Evolutionary conservation across 495 filamentous ascomycete genomes (phyloP).

Genomic region (Neurospora sp.): DNA sequence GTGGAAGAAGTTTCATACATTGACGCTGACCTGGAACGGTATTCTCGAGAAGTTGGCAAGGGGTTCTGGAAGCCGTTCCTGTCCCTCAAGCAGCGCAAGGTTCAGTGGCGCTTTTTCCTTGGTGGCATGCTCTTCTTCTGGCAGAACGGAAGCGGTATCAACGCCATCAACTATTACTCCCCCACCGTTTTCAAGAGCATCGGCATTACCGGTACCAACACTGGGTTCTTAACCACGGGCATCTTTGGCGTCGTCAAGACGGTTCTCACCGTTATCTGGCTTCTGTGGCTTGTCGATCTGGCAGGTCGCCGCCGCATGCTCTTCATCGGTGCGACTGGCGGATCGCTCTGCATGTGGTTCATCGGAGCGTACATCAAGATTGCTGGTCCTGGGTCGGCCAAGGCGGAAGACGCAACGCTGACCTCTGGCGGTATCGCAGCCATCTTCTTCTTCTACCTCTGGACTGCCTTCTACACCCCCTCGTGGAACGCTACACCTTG

Average conservation of each 20-base stretch:
- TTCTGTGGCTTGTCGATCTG: slow-evolving; percentile 45
- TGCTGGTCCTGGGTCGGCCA: slow-evolving; percentile 35
- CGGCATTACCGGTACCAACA: slow-evolving; percentile 42
- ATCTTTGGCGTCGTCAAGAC: slow-evolving; percentile 47
- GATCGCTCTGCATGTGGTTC: slow-evolving; percentile 48
- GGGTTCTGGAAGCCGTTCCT: slow-evolving; percentile 63
- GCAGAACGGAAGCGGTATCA: slow-evolving; percentile 58
- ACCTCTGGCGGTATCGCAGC: slow-evolving; percentile 53
- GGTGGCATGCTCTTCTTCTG: slow-evolving; percentile 56
- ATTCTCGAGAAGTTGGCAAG: slow-evolving; percentile 42
- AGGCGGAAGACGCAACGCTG: slow-evolving; percentile 19
- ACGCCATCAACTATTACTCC: slow-evolving; percentile 58
- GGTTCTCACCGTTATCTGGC: slow-evolving; percentile 48
- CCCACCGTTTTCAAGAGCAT: slow-evolving; percentile 52
- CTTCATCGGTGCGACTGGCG: slow-evolving; percentile 44
- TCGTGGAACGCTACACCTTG: slow-evolving; percentile 67
- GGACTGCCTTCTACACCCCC: slow-evolving; percentile 68
- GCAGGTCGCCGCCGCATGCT: slow-evolving; percentile 43
- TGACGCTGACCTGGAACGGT: slow-evolving; percentile 48
- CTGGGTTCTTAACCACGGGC: slow-evolving; percentile 40
- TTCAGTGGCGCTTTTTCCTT: slow-evolving; percentile 55
- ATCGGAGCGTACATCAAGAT: slow-evolving; percentile 44
- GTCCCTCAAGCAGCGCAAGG: slow-evolving; percentile 35
- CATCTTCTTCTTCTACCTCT: slow-evolving; percentile 73
- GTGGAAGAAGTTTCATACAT: slow-evolving; percentile 54